phyloP scores from a whole-genome alignment of 768 basidiomycete genomes.

The Coprinellus micaceus region DNA sequence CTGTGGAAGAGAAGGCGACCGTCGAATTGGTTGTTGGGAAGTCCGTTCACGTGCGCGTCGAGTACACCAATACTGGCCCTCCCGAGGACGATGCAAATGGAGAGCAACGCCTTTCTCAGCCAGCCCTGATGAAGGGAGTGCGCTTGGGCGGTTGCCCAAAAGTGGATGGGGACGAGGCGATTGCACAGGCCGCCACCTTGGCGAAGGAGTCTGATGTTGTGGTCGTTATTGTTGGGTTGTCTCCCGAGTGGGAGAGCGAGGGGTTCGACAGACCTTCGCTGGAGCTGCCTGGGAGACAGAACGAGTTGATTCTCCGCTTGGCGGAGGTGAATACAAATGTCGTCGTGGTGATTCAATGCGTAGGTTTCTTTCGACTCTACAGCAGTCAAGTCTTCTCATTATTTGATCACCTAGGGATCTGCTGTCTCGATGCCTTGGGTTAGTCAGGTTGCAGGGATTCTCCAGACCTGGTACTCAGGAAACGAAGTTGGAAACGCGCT shows the following conservation, averaged over 20 bases:
- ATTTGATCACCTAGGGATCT: slow-evolving; percentile 44
- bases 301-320: slow-evolving; percentile 54
- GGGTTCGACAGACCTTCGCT: slow-evolving; percentile 67
- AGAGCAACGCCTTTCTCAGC: slow-evolving; percentile 49
- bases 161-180: slow-evolving; percentile 53
- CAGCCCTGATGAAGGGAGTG: slow-evolving; percentile 66
- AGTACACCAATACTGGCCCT: slow-evolving; percentile 61
- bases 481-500: slow-evolving; percentile 66
- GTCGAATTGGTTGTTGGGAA: slow-evolving; percentile 44
- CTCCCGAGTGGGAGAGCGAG: slow-evolving; percentile 74
- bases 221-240: slow-evolving; percentile 56
- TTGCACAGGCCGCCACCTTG: slow-evolving; percentile 51
- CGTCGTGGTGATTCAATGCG: slow-evolving; percentile 59
- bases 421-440: slow-evolving; percentile 77
- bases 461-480: slow-evolving; percentile 66
- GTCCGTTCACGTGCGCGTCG: slow-evolving; percentile 51
- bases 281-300: slow-evolving; percentile 53
- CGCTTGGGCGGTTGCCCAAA: slow-evolving; percentile 66
- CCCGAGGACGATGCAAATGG: slow-evolving; percentile 41
- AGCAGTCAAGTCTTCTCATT: not conserved
- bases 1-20: slow-evolving; percentile 56
- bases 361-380: slow-evolving; percentile 24
- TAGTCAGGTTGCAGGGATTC: slow-evolving; percentile 44
- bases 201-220: slow-evolving; percentile 55
- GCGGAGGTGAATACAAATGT: slow-evolving; percentile 54